A percentile compares a stretch with the other conserved stretches of the same genome.
Evolutionary conservation across 495 filamentous ascomycete genomes (phyloP).

Genomic region (Penicillium robsamsonii): DNA sequence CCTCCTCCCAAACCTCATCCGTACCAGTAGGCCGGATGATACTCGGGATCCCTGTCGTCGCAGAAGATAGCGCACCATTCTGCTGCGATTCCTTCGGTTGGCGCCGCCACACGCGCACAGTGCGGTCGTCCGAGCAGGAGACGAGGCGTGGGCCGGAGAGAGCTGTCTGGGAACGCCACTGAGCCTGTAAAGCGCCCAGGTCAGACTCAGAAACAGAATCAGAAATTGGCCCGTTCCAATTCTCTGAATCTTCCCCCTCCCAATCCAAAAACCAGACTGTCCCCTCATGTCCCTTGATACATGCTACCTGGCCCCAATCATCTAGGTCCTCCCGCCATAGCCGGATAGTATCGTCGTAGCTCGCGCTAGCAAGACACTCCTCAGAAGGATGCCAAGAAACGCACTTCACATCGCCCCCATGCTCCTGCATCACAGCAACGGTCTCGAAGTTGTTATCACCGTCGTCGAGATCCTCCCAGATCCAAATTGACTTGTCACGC

Average conservation of each 20-base stretch:
- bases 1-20: conserved; percentile 79
- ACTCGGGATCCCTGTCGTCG: conserved; percentile 59
- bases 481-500: conserved; percentile 95
- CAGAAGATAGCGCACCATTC: conserved; percentile 27
- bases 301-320: conserved; percentile 90
- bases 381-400: conserved; percentile 86
- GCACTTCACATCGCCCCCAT: conserved; percentile 91
- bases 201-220: background rate
- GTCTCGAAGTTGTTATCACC: conserved; percentile 95
- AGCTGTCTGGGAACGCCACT: conserved; percentile 42
- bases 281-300: conserved; percentile 67
- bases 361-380: conserved; percentile 76
- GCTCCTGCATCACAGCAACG: conserved; percentile 88
- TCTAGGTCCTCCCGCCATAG: conserved; percentile 87
- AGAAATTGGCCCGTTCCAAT: background rate
- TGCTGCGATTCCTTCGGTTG: conserved; percentile 48
- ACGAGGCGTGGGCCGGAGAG: conserved; percentile 63
- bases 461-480: conserved; percentile 88
- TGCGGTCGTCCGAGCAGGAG: conserved; percentile 76
- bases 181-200: conserved; percentile 19
- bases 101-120: conserved; percentile 73
- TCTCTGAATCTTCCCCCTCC: conserved; percentile 61
- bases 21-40: conserved; percentile 70
- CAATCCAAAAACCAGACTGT: conserved; percentile 92
- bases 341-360: conserved; percentile 89